Base-by-base conservation (phyloP, 192 early-diverging fungal species). In the Coemansia asiatica region DNA sequence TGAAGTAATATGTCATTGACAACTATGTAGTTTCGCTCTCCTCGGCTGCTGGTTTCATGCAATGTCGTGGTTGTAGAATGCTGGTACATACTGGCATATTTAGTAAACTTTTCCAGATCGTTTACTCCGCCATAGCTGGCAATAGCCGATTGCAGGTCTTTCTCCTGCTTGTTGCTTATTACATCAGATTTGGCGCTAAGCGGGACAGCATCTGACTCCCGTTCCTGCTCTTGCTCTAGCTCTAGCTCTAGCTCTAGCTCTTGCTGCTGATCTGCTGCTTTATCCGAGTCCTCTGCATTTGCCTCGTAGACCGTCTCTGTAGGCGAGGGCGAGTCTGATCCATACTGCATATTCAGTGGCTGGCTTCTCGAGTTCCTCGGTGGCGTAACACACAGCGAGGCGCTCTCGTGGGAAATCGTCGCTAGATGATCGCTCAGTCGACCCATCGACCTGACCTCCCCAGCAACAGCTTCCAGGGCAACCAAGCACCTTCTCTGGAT, bases 401-500 rank as follows among this genome's bases (percentile, higher is more conserved):
- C 13, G 16, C 40, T 44, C 16, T 63, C 66, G 40, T 75, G 73
- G 19, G 73, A 66, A 22, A 67, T 70, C 33, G 61, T 19, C 0
- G 74, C 74, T 35, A 76, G 22, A n/a, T 58, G 61, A 38, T 67
- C 68, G 56, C 64, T 64, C 16, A 71, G 60, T 1, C 33, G 35
- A 15, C 61, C 40, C 51, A 67, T 36, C 2, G 63, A 67, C 26
- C 63, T 31, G 2, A 54, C 26, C 18, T 71, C 64, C 4, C 47
- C 47, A 2, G 63, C 61, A 10, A 53, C 68, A 2, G 29, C 47
- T 1, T 47, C 53, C 22, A 80, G 38, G 6, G 62, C 72, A 3
- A 29, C 38, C n/a, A 70, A 13, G 29, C 77, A 80, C n/a, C 68
- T 64, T 4, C 51, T 50, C 21, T 80, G 72, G 22, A 80, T 74